phyloP scores from a whole-genome alignment of 2,329 filamentous ascomycete genomes.

The Mycosphaerelloides madeirae region DNA sequence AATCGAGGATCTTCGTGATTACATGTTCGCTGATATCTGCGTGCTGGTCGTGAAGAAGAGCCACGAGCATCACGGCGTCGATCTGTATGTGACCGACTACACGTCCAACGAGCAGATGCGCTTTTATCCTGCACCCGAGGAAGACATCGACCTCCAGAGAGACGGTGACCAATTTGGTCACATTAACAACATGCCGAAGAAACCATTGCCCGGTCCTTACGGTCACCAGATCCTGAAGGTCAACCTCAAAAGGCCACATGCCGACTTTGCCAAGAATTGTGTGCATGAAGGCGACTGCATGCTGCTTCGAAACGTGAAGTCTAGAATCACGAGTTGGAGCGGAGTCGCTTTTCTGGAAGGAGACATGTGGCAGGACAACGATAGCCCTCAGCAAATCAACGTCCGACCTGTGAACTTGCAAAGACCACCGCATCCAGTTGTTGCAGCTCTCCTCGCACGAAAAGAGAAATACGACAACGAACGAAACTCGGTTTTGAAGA shows the following conservation, averaged over 20 bases:
- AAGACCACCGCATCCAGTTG: conserved; percentile 38
- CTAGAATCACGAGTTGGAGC: conserved; percentile 49
- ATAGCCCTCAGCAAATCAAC: conserved; percentile 48
- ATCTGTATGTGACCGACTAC: conserved; percentile 78
- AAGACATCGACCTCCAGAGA: conserved; percentile 25
- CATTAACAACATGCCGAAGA: conserved; percentile 28
- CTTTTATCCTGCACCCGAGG: conserved; percentile 44
- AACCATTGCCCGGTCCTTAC: conserved; percentile 67
- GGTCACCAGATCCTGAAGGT: conserved; percentile 69
- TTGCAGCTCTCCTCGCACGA: conserved; percentile 57
- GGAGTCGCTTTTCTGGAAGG: conserved; percentile 61
- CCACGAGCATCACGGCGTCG: conserved; percentile 40
- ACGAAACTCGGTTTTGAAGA: conserved; percentile 29
- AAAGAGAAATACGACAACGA: conserved; percentile 55
- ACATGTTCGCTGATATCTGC: conserved; percentile 62
- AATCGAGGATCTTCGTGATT: conserved; percentile 57
- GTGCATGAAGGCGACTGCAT: conserved; percentile 61
- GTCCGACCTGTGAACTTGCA: conserved; percentile 38
- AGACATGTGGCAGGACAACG: conserved; percentile 59
- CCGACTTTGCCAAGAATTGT: conserved; percentile 50
- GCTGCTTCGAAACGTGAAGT: conserved; percentile 64
- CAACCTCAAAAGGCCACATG: conserved; percentile 66
- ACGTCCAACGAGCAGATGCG: conserved; percentile 65
- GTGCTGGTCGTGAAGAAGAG: conserved; percentile 64
- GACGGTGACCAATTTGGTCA: conserved; percentile 30